Conservation (phyloP, 371 early-diverging fungal genomes). For the Dichotomocladium elegans region DNA sequence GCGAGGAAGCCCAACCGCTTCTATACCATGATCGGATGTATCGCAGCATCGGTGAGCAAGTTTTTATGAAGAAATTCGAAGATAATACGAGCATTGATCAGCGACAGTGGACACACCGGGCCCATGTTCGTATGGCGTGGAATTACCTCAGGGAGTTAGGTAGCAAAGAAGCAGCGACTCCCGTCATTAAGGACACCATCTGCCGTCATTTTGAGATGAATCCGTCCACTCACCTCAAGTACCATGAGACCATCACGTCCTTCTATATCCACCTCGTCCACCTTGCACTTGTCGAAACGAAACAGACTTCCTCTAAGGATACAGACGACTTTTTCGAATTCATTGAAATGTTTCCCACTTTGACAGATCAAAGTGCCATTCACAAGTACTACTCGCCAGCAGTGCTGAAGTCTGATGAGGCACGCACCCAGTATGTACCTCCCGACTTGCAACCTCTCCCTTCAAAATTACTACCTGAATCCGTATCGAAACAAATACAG, state of each 20-base stretch:
- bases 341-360: constrained; percentile 38
- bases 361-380: constrained; percentile 41
- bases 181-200: constrained; percentile 44
- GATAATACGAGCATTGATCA: constrained; percentile 35
- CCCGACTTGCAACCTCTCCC: constrained; percentile 49
- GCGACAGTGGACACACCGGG: constrained; percentile 56
- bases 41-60: constrained; percentile 57
- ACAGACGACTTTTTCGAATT: constrained; percentile 54
- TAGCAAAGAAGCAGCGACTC: constrained; percentile 30
- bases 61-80: constrained; percentile 54
- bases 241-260: constrained; percentile 57
- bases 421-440: constrained; percentile 28
- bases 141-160: constrained; percentile 49
- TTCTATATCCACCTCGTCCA: constrained; percentile 50
- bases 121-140: constrained; percentile 65
- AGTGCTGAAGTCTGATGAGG: constrained; percentile 34
- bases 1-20: constrained; percentile 52
- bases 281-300: constrained; percentile 27
- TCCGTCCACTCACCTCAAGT: constrained; percentile 25
- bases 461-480: neutral
- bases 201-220: constrained; percentile 42
- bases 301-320: constrained; percentile 11
- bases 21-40: constrained; percentile 64
- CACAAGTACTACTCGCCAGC: constrained; percentile 44
- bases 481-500: no score